Evolutionary conservation across 2,329 filamentous ascomycete genomes (phyloP).

Genomic region (Basipetospora chlamydospora): DNA sequence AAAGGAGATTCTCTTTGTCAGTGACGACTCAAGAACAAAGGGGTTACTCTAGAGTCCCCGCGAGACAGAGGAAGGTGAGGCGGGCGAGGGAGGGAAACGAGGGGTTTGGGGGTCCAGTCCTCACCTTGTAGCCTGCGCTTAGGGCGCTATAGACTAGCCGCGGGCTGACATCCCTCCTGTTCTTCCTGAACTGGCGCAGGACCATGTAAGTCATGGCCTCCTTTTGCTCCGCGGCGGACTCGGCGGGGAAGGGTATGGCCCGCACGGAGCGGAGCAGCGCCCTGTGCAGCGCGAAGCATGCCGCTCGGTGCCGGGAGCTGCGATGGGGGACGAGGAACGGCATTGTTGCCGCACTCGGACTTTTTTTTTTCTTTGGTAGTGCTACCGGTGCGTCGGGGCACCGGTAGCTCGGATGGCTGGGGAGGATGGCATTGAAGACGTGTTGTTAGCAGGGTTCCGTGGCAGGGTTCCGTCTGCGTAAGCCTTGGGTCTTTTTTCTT

Average conservation of each 20-base stretch:
- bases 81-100: not conserved
- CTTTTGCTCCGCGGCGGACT: conserved; percentile 5
- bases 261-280: conserved; percentile 48
- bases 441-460: no score
- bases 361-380: not conserved
- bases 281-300: conserved; percentile 56
- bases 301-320: conserved; percentile 36
- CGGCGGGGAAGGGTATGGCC: conserved; percentile 32
- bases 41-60: not conserved
- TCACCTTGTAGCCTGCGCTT: conserved; percentile 51
- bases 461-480: no score
- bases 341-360: no score
- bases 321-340: conserved; percentile 26
- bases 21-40: not conserved
- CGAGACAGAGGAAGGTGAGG: not conserved
- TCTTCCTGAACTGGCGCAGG: conserved; percentile 46
- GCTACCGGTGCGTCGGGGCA: conserved; percentile 1
- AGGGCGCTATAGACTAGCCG: conserved; percentile 48
- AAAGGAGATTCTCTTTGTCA: not conserved
- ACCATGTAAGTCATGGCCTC: conserved; percentile 44
- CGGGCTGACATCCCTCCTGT: conserved; percentile 41
- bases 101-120: no score
- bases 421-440: not conserved
- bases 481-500: no score
- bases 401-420: not conserved